These are phyloP conservation scores for Spongospora subterranea DNA, from an alignment of 208 protist species.

Conservation along the genomic window DNA sequence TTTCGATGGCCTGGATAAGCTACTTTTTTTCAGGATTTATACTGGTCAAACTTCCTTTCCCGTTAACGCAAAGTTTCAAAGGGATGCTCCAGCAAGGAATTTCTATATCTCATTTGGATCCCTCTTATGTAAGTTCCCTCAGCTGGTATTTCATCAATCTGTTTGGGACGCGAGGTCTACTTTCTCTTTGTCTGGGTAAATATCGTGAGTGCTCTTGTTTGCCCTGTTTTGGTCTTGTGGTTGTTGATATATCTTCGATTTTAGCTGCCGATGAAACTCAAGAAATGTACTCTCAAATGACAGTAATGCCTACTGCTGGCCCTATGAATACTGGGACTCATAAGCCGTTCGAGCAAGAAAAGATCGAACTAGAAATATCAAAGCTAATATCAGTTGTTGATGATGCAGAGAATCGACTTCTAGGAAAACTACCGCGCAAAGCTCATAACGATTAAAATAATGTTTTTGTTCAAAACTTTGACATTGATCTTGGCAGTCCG, in stretches of 20 bases:
- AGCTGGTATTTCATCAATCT: constrained; percentile 61
- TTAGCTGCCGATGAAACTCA: constrained; percentile 16
- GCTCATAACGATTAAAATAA: neutral
- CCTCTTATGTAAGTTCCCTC: constrained; percentile 51
- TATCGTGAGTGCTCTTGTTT: neutral
- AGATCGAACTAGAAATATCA: constrained; percentile 18
- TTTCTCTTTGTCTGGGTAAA: constrained; percentile 16
- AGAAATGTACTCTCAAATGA: constrained; percentile 26
- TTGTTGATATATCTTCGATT: neutral
- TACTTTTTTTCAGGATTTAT: constrained; percentile 60
- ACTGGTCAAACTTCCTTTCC: constrained; percentile 48
- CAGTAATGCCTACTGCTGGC: neutral
- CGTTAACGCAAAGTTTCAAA: constrained; percentile 54
- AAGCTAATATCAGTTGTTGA: neutral
- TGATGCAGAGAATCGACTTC: neutral
- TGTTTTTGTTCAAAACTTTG: neutral
- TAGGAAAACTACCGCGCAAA: neutral
- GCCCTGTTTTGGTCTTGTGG: neutral
- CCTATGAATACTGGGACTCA: neutral
- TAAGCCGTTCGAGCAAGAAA: constrained; percentile 48
- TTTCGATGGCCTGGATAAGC: constrained; percentile 46
- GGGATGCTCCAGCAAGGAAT: constrained; percentile 55
- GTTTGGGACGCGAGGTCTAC: constrained; percentile 15
- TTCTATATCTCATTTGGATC: constrained; percentile 11
- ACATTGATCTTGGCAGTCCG: no score